Evolutionary conservation across 495 filamentous ascomycete species (phyloP), one percentile per base, ranked within the genome.

Genomic region (Trichocladium uniseriatum): DNA sequence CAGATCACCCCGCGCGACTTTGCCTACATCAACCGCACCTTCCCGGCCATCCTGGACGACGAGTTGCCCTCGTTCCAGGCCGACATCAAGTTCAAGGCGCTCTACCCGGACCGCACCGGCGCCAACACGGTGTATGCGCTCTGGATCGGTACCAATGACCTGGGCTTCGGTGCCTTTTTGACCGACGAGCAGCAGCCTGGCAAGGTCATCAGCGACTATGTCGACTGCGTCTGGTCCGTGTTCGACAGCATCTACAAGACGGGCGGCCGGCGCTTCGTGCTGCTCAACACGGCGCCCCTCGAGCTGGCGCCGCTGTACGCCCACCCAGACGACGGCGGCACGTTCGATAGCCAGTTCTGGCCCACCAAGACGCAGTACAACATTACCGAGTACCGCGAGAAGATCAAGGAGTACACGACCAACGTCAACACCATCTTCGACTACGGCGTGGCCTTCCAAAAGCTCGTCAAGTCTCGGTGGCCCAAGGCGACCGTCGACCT

Each of bases 61-160:
- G 80, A 87, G 62, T 58, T 87, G 13, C 79, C 81, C 0, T 81
- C 82, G 2, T 88, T 81, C 63, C 47, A 77, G n/a, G 77, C 78
- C 13, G 85, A 89, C 45, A 66, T 68, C 24, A 56, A 64, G 11
- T 77, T 67, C 48, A 69, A 70, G 28, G 55, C 71, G 4, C 53
- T 73, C 14, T 83, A 79, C 62, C 65, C 75, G 22, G 62, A 69
- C 43, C 70, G 76, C 41, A 69, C 66, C 0, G 49, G 70, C 15
- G 57, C 72, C n/a, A 78, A 79, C 50, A 83, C 81, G 3, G 80
- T 86, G 5, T 88, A 85, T 53, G 68, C 79, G 1, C 75, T 88
- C 31, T 90, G 82, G 84, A 86, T 88, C 54, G 84, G 86, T 0
- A 86, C 83, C 44, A 89, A 88, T 56, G 85, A 90, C 57, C 68